phyloP scores from a whole-genome alignment of 331 rosid species.

The Acacia pycnantha region DNA sequence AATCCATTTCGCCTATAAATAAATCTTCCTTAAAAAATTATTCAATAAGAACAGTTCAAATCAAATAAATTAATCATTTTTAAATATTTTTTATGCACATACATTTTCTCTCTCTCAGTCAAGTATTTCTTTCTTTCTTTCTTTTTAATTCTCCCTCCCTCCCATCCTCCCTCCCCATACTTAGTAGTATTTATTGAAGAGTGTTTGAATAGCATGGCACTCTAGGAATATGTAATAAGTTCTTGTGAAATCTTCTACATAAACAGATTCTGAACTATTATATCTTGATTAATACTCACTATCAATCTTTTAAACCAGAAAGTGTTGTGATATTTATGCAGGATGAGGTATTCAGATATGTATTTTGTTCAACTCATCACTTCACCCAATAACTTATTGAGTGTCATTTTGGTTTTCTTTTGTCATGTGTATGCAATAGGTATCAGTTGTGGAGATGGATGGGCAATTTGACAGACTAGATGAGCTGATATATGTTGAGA shows the following conservation, averaged over 20 bases:
- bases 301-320: neutral
- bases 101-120: neutral
- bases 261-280: neutral
- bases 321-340: neutral
- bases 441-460: constrained; percentile 95
- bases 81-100: neutral
- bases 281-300: neutral
- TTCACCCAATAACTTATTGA: neutral
- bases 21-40: neutral
- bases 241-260: neutral
- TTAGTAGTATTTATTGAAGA: neutral
- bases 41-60: neutral
- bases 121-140: neutral
- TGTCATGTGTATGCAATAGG: constrained; percentile 45
- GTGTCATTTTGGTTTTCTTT: neutral
- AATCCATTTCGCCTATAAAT: neutral
- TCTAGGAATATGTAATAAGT: neutral
- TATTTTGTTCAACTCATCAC: neutral
- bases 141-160: neutral
- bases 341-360: neutral
- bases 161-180: neutral
- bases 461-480: constrained; percentile 99
- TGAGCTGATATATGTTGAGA: constrained; percentile 93
- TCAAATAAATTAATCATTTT: neutral
- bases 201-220: neutral